phyloP scores from a whole-genome alignment of 768 basidiomycete genomes.

The Fomitopsis pulvina region DNA sequence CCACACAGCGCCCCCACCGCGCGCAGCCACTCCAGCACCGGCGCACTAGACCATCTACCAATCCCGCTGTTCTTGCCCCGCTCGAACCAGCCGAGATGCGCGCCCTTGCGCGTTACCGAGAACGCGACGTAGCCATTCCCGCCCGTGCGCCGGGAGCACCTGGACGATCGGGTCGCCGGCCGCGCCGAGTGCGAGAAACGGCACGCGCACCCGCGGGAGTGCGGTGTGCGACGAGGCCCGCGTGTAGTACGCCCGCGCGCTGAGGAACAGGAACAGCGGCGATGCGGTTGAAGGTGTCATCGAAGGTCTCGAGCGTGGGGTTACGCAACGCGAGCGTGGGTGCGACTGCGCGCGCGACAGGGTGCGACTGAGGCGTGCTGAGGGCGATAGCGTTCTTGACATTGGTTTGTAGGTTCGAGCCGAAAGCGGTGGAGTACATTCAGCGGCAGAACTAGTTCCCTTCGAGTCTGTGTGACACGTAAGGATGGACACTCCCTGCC shows the following conservation, averaged over 20 bases:
- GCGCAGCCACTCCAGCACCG: conserved; percentile 67
- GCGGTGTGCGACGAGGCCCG: conserved; percentile 56
- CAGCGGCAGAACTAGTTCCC: conserved; percentile 48
- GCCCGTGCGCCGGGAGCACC: conserved; percentile 47
- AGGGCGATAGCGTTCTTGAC: conserved; percentile 44
- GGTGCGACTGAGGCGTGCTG: conserved; percentile 42
- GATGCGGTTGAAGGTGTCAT: conserved; percentile 57
- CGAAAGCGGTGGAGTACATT: conserved; percentile 78
- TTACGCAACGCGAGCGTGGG: conserved; percentile 39
- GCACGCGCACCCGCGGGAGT: conserved; percentile 55
- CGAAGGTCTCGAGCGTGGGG: conserved; percentile 53
- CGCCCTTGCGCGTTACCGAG: conserved; percentile 59
- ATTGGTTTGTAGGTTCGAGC: conserved; percentile 57
- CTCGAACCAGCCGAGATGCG: conserved; percentile 84
- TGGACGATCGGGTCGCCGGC: conserved; percentile 73
- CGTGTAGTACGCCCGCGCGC: conserved; percentile 40
- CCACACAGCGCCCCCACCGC: conserved; percentile 48
- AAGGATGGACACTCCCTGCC: not conserved
- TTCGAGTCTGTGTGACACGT: conserved; percentile 41
- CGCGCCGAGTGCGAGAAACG: conserved; percentile 72
- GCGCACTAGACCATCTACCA: conserved; percentile 51
- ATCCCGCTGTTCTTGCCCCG: not conserved
- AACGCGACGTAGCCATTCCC: conserved; percentile 50
- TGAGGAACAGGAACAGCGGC: conserved; percentile 43
- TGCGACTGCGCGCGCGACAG: conserved; percentile 41